A percentile compares a stretch with the other conserved stretches of the same genome.
These are phyloP conservation scores for Phellopilus nigrolimitatus DNA, from an alignment of 1,284 basidiomycete species.

Conservation along the genomic window DNA sequence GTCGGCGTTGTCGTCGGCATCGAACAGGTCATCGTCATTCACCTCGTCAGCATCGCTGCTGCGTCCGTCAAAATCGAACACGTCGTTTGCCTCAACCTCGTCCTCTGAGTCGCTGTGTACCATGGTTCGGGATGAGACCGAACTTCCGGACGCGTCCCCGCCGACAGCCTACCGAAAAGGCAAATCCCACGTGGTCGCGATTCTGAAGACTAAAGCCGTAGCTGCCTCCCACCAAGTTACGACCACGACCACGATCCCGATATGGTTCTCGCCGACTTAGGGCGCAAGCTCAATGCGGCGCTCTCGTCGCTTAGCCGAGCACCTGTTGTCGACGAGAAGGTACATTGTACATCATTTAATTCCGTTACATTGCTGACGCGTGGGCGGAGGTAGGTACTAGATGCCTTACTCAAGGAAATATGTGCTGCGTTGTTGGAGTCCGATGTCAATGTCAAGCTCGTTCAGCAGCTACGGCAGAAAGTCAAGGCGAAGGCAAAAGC, in stretches of 20 bases:
- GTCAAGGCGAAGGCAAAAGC: constrained; percentile 86
- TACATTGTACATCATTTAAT: constrained; percentile 17
- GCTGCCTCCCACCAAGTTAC: background rate
- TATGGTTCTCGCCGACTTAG: constrained; percentile 97
- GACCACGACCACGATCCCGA: background rate
- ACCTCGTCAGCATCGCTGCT: constrained; percentile 22
- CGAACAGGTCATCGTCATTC: constrained; percentile 39
- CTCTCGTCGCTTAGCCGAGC: constrained; percentile 87
- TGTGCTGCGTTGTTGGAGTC: constrained; percentile 92
- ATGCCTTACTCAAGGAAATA: constrained; percentile 92
- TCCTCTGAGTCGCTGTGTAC: constrained; percentile 61
- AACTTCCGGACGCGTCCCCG: background rate
- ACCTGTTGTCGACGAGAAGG: constrained; percentile 86
- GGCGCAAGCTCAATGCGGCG: constrained; percentile 89
- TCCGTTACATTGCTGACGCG: constrained; percentile 18
- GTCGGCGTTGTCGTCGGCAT: constrained; percentile 43
- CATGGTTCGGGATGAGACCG: constrained; percentile 33
- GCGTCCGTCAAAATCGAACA: constrained; percentile 43
- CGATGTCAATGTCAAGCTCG: constrained; percentile 98
- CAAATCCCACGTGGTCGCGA: no score
- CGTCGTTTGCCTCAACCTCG: constrained; percentile 57
- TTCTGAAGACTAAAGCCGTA: background rate
- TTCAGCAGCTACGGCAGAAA: constrained; percentile 81
- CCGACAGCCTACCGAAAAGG: background rate
- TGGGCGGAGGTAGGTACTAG: constrained; percentile 65